phyloP scores from a whole-genome alignment of 129 eudicot genomes.

The Scalesia atractyloides region DNA sequence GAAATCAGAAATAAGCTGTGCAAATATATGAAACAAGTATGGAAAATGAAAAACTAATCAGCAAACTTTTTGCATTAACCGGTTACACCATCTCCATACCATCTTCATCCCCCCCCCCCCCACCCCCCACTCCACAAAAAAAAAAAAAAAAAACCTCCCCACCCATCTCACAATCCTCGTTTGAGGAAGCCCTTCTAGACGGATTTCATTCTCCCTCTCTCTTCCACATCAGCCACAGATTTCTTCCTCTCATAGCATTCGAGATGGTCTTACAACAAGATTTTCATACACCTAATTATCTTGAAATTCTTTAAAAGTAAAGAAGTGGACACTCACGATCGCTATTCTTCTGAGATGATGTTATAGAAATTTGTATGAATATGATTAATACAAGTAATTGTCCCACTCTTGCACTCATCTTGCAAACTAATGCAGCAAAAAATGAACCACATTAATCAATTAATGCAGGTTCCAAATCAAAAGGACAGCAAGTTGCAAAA shows the following conservation, averaged over 20 bases:
- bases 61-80: not conserved
- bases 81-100: no score
- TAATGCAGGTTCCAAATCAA: not conserved
- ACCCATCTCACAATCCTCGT: no score
- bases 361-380: slow-evolving; percentile 25
- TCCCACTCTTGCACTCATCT: slow-evolving; percentile 19
- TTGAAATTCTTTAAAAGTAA: not conserved
- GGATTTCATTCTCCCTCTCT: no score
- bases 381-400: slow-evolving; percentile 16
- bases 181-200: no score
- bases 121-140: no score
- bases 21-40: no score
- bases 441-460: not conserved
- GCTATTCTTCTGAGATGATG: slow-evolving; percentile 31
- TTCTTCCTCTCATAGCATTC: no score
- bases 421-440: slow-evolving; percentile 5
- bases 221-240: no score
- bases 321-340: slow-evolving; percentile 37
- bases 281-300: not conserved
- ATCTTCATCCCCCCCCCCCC: no score
- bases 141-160: no score
- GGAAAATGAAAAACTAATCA: not conserved
- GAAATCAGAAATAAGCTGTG: not conserved
- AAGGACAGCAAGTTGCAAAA: slow-evolving; percentile 1
- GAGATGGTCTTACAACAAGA: not conserved